Conservation (phyloP, 1,284 basidiomycete species). For the Trichosporon inkin region DNA sequence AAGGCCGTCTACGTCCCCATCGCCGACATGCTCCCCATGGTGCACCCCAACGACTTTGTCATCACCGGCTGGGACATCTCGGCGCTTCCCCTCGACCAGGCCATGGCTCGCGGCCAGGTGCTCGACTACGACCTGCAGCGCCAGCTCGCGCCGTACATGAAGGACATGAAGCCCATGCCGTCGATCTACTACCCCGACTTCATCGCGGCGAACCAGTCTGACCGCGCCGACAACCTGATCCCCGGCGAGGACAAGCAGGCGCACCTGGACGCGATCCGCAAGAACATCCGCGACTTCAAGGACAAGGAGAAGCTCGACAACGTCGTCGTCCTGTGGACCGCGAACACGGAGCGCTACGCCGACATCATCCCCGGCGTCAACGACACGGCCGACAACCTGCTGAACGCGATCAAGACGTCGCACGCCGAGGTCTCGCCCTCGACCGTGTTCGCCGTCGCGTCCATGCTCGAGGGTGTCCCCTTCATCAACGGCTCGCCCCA, state of each 20-base stretch:
- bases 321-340: constrained; percentile 92
- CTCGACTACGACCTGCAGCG: constrained; percentile 96
- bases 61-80: constrained; percentile 99
- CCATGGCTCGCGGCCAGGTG: constrained; percentile 90
- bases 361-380: constrained; percentile 92
- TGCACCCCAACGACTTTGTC: constrained; percentile 97
- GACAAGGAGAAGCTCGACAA: constrained; percentile 74
- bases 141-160: constrained; percentile 84
- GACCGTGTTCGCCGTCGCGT: constrained; percentile 89
- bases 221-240: constrained; percentile 80
- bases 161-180: constrained; percentile 77
- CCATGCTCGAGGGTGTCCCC: constrained; percentile 90
- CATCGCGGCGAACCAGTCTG: constrained; percentile 96
- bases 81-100: constrained; percentile 73
- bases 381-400: constrained; percentile 86
- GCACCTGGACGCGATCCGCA: constrained; percentile 87
- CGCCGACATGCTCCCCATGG: constrained; percentile 93
- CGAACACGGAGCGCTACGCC: constrained; percentile 97
- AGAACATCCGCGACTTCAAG: constrained; percentile 94
- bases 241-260: constrained; percentile 80
- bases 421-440: constrained; percentile 93
- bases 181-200: constrained; percentile 93
- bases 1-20: constrained; percentile 93
- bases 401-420: constrained; percentile 74
- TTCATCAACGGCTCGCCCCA: constrained; percentile 98